Evolutionary conservation across 1,139 yeast genomes (phyloP).

Genomic region (Hyphopichia khmerensis): DNA sequence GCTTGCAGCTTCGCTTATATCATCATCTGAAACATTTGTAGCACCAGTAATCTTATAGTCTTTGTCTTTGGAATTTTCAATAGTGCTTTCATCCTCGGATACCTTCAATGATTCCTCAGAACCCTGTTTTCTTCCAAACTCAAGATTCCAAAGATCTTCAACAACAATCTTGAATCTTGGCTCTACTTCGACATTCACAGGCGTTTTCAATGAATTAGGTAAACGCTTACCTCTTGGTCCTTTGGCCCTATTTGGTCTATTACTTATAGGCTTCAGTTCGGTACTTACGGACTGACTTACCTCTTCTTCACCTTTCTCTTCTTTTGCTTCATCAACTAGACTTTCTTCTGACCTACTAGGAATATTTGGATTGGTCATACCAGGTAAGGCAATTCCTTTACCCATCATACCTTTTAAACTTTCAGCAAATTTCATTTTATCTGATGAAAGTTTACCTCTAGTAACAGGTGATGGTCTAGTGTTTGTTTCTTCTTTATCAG

Average conservation of each 20-base stretch:
- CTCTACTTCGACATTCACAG: constrained; percentile 34
- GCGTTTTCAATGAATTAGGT: constrained; percentile 59
- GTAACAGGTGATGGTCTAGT: constrained; percentile 5
- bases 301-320: constrained; percentile 7
- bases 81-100: background rate
- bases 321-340: constrained; percentile 5
- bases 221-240: constrained; percentile 81
- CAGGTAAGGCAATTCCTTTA: constrained; percentile 58
- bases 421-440: constrained; percentile 50
- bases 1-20: too few relatives aligned
- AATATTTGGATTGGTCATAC: constrained; percentile 45
- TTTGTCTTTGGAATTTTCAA: constrained; percentile 3
- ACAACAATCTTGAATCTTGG: constrained; percentile 30
- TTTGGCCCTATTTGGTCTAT: constrained; percentile 46
- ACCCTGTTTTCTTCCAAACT: constrained; percentile 8
- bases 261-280: background rate
- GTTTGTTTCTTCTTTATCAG: constrained; percentile 5
- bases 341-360: background rate
- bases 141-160: constrained; percentile 39
- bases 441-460: constrained; percentile 25
- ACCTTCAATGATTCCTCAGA: background rate
- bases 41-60: too few relatives aligned
- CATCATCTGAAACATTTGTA: too few relatives aligned
- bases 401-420: constrained; percentile 60
- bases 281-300: constrained; percentile 1